A percentile compares a stretch with the other conserved stretches of the same genome.
These are phyloP conservation scores for Gentiana straminea DNA, from an alignment of 257 asterid species.

Conservation along the genomic window DNA sequence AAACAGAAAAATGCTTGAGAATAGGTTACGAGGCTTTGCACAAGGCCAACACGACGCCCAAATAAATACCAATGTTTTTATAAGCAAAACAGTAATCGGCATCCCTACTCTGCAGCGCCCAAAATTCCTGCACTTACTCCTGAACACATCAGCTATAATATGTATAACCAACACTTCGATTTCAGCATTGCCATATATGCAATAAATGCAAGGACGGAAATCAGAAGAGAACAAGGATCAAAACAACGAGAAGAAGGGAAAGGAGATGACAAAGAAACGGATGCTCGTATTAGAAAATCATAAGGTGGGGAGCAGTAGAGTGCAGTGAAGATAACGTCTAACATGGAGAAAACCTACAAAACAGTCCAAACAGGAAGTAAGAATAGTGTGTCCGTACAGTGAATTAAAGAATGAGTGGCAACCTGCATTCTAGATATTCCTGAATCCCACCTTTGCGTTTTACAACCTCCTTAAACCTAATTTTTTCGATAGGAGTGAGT, in stretches of 20 bases:
- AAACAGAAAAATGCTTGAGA: too few species aligned
- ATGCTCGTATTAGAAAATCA: background rate
- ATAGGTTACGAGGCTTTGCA: too few species aligned
- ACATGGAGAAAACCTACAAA: background rate
- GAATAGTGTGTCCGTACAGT: slow-evolving; percentile 4
- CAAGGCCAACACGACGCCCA: too few species aligned
- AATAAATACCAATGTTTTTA: too few species aligned
- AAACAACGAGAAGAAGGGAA: background rate
- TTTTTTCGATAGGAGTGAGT: slow-evolving; percentile 75
- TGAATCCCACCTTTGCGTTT: slow-evolving; percentile 94
- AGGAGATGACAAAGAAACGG: background rate
- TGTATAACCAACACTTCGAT: too few species aligned
- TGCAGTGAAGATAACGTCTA: background rate
- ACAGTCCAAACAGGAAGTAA: background rate
- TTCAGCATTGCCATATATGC: too few species aligned
- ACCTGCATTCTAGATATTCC: slow-evolving; percentile 96
- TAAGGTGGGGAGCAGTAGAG: background rate
- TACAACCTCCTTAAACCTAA: slow-evolving; percentile 78
- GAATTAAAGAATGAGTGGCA: slow-evolving; percentile 17
- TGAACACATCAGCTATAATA: too few species aligned
- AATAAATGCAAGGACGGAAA: too few species aligned
- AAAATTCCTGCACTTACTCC: too few species aligned
- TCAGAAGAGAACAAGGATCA: background rate
- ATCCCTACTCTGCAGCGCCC: too few species aligned
- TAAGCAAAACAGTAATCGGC: too few species aligned